A percentile compares a stretch with the other conserved stretches of the same genome.
These are phyloP conservation scores for Magnusiomyces paraingens DNA, from an alignment of 1,139 yeast genomes.

Conservation along the genomic window DNA sequence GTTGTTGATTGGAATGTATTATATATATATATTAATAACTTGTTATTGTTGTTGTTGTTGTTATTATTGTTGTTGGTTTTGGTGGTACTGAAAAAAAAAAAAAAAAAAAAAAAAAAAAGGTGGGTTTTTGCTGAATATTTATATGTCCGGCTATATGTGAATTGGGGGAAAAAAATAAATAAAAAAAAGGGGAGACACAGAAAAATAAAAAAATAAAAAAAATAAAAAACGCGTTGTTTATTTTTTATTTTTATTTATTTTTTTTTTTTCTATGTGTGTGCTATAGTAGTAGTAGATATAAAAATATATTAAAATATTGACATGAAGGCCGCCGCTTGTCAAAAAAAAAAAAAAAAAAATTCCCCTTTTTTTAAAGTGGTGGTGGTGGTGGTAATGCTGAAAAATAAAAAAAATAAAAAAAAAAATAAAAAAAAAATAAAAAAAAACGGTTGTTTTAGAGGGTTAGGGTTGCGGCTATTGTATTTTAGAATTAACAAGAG, in stretches of 20 bases:
- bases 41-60: background rate
- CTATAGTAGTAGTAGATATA: background rate
- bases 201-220: background rate
- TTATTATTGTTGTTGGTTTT: background rate
- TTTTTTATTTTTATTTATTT: too few species aligned
- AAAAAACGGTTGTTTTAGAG: background rate
- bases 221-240: background rate
- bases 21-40: background rate
- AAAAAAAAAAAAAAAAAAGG: background rate
- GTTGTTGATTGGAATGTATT: background rate
- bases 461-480: background rate
- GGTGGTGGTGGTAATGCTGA: background rate
- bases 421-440: background rate
- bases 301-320: background rate
- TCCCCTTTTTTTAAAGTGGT: background rate
- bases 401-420: background rate
- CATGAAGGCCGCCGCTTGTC: background rate
- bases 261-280: too few species aligned
- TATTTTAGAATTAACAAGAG: background rate
- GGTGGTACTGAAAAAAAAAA: background rate
- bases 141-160: background rate
- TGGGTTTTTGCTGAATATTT: background rate
- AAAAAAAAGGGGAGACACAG: background rate
- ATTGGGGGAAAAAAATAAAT: background rate
- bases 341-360: background rate